These are phyloP conservation scores for Coemansia sp. DNA, from an alignment of 192 early-diverging fungal species.

Conservation along the genomic window DNA sequence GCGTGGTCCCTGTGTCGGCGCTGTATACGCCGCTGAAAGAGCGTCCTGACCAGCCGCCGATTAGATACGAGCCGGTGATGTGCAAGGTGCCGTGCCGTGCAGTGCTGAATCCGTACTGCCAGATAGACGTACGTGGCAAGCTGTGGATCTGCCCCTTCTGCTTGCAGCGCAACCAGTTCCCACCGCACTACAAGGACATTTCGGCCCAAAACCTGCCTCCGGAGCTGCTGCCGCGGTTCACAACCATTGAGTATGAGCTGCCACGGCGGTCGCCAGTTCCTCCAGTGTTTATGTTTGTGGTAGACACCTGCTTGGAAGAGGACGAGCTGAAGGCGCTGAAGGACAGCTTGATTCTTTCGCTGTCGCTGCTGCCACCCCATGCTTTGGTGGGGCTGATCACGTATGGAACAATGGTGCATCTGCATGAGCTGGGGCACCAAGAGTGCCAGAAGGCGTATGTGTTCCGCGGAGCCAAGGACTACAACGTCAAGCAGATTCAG, in stretches of 20 bases:
- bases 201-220: slow-evolving; percentile 87
- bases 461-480: slow-evolving; percentile 97
- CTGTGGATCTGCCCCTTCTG: slow-evolving; percentile 99
- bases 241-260: slow-evolving; percentile 95
- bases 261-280: slow-evolving; percentile 81
- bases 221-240: slow-evolving; percentile 86
- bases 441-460: slow-evolving; percentile 98
- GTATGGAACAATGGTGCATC: slow-evolving; percentile 97
- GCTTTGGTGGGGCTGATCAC: slow-evolving; percentile 95
- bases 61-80: slow-evolving; percentile 96
- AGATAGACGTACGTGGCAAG: slow-evolving; percentile 93
- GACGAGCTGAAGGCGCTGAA: slow-evolving; percentile 94
- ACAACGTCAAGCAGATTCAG: slow-evolving; percentile 90
- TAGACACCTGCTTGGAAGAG: slow-evolving; percentile 95
- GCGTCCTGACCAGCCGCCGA: slow-evolving; percentile 75
- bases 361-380: slow-evolving; percentile 88
- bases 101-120: slow-evolving; percentile 97
- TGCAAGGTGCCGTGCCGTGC: slow-evolving; percentile 94
- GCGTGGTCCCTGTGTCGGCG: slow-evolving; percentile 89
- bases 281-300: slow-evolving; percentile 94
- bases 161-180: slow-evolving; percentile 93
- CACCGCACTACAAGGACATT: slow-evolving; percentile 97
- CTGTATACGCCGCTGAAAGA: slow-evolving; percentile 96
- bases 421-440: slow-evolving; percentile 93
- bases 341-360: slow-evolving; percentile 84